These are phyloP conservation scores for Madurella mycetomatis DNA, from an alignment of 2,329 filamentous ascomycete species.

Conservation along the genomic window DNA sequence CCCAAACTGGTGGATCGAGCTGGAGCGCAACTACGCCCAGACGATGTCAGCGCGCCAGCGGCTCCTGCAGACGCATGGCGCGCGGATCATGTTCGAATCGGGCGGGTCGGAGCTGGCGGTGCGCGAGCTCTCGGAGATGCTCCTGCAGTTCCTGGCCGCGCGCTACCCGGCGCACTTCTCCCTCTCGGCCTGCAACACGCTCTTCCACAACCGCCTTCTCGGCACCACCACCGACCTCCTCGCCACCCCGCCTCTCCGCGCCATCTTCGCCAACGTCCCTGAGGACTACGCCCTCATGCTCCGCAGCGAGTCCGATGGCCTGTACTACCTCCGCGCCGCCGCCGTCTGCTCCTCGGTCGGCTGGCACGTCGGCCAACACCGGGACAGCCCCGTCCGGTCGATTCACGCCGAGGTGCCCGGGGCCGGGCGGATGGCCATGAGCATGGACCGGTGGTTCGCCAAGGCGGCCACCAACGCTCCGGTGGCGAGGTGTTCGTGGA, in stretches of 20 bases:
- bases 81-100: slow-evolving; percentile 60
- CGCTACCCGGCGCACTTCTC: slow-evolving; percentile 72
- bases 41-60: slow-evolving; percentile 65
- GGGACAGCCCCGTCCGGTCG: slow-evolving; percentile 62
- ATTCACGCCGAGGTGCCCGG: slow-evolving; percentile 76
- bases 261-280: slow-evolving; percentile 72
- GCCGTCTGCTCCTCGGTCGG: slow-evolving; percentile 75
- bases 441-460: slow-evolving; percentile 82
- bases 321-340: slow-evolving; percentile 71
- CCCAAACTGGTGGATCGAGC: slow-evolving; percentile 82
- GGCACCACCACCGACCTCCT: slow-evolving; percentile 57
- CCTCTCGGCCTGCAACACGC: slow-evolving; percentile 46
- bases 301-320: slow-evolving; percentile 64
- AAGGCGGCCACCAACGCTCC: slow-evolving; percentile 70
- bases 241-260: slow-evolving; percentile 58
- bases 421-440: slow-evolving; percentile 81
- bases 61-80: slow-evolving; percentile 61
- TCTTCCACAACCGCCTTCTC: slow-evolving; percentile 67
- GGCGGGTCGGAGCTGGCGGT: slow-evolving; percentile 74
- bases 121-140: slow-evolving; percentile 86
- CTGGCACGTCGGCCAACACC: slow-evolving; percentile 72
- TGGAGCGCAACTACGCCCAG: slow-evolving; percentile 66
- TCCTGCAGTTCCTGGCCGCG: slow-evolving; percentile 70
- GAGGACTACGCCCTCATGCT: slow-evolving; percentile 80
- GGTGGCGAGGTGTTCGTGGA: slow-evolving; percentile 83